Evolutionary conservation across 1,284 basidiomycete genomes (phyloP), one percentile per base, ranked within the genome.

Genomic region (Bondarzewia mesenterica): DNA sequence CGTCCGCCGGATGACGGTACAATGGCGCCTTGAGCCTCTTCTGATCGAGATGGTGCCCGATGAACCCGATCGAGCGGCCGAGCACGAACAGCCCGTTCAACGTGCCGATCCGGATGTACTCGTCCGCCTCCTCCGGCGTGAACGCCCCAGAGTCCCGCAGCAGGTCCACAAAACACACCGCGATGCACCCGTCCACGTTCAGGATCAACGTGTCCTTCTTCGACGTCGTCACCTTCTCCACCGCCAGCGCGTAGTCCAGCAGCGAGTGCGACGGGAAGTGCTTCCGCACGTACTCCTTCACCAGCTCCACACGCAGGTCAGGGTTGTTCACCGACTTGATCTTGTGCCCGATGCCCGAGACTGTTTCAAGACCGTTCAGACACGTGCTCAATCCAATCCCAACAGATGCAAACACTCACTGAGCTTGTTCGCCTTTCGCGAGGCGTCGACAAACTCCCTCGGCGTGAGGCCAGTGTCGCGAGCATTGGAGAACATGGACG

Each of bases 301-400:
- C 94, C 51, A 99, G 87, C 72, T 94, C 88, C 58, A 99, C 95
- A 68, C 95, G 93, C 46, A 93, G 74, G 77, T 95, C 92, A 50
- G 93, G 93, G 82, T 96, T 96, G 73, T 92, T 94, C 62, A 93
- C 90, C 58, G 89, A 92, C 85, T 99, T 99, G 79, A 99, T 97
- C 82, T 98, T 98, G 85, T 99, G 95, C 50, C 95, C 95, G 60
- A 99, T 99, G 77, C 95, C 95, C 57, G 89, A 91, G 74, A 98
- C 85, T 88, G 52, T n/a, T n/a, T n/a, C n/a, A n/a, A n/a, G n/a
- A n/a, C n/a, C 38, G 38, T 16, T 20, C 20, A 21, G 32, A 25
- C 35, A 23, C 18, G 25, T 15, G 27, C n/a, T 18, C 15, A 20
- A 26, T 18, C 14, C 42, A 21, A 5, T 15, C 12, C 0, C 10